These are phyloP conservation scores for Barbarea vulgaris DNA, from an alignment of 345 rosid species.

Conservation along the genomic window DNA sequence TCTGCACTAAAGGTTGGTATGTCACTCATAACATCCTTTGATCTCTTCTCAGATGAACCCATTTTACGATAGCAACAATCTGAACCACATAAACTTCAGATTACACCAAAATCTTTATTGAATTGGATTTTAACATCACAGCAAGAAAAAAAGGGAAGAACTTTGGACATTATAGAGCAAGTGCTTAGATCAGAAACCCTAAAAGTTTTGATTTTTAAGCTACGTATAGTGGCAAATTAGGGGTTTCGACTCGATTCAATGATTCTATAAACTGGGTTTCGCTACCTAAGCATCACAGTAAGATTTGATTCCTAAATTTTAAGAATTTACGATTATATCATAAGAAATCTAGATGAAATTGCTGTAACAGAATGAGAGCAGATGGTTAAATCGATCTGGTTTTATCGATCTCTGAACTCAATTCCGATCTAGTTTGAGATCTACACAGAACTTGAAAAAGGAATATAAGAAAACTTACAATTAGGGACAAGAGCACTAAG, in stretches of 20 bases:
- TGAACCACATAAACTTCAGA: constrained; percentile 9
- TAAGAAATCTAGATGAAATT: neutral
- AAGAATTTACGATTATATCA: neutral
- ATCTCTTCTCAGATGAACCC: constrained; percentile 68
- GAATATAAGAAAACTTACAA: constrained; percentile 3
- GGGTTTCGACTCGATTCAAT: constrained; percentile 9
- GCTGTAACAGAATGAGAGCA: neutral
- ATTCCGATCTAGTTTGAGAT: constrained; percentile 35
- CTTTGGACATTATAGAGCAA: neutral
- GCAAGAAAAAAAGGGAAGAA: neutral
- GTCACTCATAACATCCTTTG: constrained; percentile 58
- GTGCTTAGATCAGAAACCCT: neutral
- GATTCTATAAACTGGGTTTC: neutral
- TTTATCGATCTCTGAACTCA: neutral
- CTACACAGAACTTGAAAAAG: neutral
- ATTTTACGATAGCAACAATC: constrained; percentile 49
- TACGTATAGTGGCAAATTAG: neutral
- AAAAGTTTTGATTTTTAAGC: neutral
- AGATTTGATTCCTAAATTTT: neutral
- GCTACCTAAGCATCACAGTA: neutral
- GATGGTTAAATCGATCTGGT: constrained; percentile 3
- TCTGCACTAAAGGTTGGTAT: constrained; percentile 70
- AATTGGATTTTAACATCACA: neutral
- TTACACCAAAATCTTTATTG: neutral
- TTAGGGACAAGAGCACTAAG: neutral